Conservation (phyloP, 805 yeast species). For the Wilhelminamyces savonicus region DNA sequence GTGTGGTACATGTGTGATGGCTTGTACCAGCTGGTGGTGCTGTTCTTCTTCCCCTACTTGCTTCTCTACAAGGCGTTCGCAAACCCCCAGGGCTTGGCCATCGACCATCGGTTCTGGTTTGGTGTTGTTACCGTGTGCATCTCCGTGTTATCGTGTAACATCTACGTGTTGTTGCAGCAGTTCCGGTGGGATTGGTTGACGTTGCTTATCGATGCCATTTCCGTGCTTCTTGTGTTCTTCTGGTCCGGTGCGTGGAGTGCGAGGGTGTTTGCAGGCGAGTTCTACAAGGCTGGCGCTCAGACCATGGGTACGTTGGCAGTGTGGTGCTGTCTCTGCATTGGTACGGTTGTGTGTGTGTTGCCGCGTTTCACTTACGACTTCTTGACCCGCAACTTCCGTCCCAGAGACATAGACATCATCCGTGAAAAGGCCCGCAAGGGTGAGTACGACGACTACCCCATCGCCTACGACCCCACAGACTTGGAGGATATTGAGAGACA, state of each 20-base stretch:
- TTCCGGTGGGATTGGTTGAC: constrained; percentile 76
- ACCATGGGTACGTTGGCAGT: constrained; percentile 54
- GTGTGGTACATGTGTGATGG: constrained; percentile 64
- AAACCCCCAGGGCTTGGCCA: constrained; percentile 46
- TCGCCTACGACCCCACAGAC: constrained; percentile 49
- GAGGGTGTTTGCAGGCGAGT: constrained; percentile 45
- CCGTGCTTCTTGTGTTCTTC: constrained; percentile 52
- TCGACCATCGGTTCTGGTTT: constrained; percentile 66
- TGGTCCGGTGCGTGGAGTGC: constrained; percentile 83
- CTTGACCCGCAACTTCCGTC: constrained; percentile 45
- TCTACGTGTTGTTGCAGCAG: constrained; percentile 63
- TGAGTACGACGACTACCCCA: constrained; percentile 42
- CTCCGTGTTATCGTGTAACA: constrained; percentile 58
- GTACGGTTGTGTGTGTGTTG: constrained; percentile 46
- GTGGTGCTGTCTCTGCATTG: constrained; percentile 61
- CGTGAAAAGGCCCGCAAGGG: constrained; percentile 56
- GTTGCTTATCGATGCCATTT: constrained; percentile 43
- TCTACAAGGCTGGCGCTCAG: constrained; percentile 59
- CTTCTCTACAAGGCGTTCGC: constrained; percentile 38
- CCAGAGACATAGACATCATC: constrained; percentile 64
- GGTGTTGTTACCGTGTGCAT: constrained; percentile 59
- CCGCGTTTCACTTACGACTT: constrained; percentile 57
- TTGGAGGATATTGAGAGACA: constrained; percentile 36
- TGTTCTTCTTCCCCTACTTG: constrained; percentile 64
- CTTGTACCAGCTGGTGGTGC: constrained; percentile 60